These are phyloP conservation scores for Cyberlindnera nakhonratchasimensis DNA, from an alignment of 805 yeast species.

Conservation along the genomic window DNA sequence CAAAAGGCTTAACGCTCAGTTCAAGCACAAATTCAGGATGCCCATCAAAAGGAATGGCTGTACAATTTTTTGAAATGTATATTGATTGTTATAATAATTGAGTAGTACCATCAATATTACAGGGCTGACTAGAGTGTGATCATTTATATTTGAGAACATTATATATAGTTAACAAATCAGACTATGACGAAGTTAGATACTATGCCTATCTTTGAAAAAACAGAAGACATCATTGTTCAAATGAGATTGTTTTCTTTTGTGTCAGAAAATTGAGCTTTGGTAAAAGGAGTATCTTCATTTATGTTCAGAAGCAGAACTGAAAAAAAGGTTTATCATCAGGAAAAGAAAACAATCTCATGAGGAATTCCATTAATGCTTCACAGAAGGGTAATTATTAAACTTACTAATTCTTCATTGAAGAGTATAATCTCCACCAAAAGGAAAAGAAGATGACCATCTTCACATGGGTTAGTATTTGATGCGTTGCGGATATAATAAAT, in stretches of 20 bases:
- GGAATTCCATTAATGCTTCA: not conserved
- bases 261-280: conserved; percentile 45
- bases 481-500: too few relatives aligned
- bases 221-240: too few relatives aligned
- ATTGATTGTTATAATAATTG: too few relatives aligned
- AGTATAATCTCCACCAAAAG: not conserved
- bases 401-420: not conserved
- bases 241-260: conserved; percentile 1
- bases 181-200: too few relatives aligned
- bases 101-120: too few relatives aligned
- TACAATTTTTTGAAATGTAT: too few relatives aligned
- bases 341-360: not conserved
- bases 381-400: not conserved
- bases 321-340: conserved; percentile 58
- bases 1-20: conserved; percentile 4
- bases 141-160: too few relatives aligned
- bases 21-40: conserved; percentile 5
- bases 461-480: not conserved
- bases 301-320: conserved; percentile 99
- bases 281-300: conserved; percentile 72
- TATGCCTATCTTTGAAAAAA: too few relatives aligned
- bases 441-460: not conserved
- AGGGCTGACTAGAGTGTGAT: too few relatives aligned
- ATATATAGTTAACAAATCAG: too few relatives aligned
- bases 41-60: too few relatives aligned